Conservation (phyloP, 768 basidiomycete genomes). For the Leccinum boreale region DNA sequence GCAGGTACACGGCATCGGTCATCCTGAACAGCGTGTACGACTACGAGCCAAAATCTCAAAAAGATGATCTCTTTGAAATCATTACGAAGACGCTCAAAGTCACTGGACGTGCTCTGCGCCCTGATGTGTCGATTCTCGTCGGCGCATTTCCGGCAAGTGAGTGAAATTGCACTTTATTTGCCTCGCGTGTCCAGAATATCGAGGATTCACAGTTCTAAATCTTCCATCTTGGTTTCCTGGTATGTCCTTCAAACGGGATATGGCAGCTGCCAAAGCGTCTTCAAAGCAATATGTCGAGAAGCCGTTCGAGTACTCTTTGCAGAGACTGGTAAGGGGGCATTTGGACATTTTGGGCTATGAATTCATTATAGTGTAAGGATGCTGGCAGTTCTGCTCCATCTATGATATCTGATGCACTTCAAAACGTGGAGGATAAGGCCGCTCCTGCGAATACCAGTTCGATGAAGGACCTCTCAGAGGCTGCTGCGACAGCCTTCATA, state of each 20-base stretch:
- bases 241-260: conserved; percentile 23
- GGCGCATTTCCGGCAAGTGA: conserved; percentile 17
- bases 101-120: conserved; percentile 9
- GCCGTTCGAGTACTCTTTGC: conserved; percentile 16
- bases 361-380: conserved; percentile 7
- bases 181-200: neutral
- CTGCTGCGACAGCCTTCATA: conserved; percentile 22
- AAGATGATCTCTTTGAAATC: conserved; percentile 14
- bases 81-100: conserved; percentile 6
- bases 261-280: conserved; percentile 11
- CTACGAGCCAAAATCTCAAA: conserved; percentile 9
- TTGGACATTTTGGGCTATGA: neutral
- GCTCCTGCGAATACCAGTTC: neutral
- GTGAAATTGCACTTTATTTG: neutral
- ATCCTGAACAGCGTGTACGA: conserved; percentile 23
- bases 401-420: conserved; percentile 22
- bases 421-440: conserved; percentile 6
- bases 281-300: conserved; percentile 16
- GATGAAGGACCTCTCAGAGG: conserved; percentile 17
- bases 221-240: conserved; percentile 24
- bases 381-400: conserved; percentile 7
- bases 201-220: conserved; percentile 10
- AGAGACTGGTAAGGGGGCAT: conserved; percentile 13
- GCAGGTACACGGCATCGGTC: conserved; percentile 19
- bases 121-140: conserved; percentile 17